phyloP scores from a whole-genome alignment of 495 filamentous ascomycete species.

The Astrothelium subdiscretum region DNA sequence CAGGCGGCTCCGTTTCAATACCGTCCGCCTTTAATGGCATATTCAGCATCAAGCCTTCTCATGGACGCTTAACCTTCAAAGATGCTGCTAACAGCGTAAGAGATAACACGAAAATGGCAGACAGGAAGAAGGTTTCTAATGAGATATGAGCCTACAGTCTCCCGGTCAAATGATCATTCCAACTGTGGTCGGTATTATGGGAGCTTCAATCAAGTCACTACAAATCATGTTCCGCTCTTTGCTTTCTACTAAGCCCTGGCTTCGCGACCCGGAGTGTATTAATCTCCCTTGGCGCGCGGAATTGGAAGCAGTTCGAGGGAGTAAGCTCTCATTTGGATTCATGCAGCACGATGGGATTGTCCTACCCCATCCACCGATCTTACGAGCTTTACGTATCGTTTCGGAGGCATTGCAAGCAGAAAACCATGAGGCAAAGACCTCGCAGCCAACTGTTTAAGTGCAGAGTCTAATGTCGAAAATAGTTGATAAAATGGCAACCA shows the following conservation, averaged over 20 bases:
- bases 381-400: not conserved
- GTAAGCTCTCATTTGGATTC: not conserved
- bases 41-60: constrained; percentile 56
- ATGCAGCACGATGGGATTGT: not conserved
- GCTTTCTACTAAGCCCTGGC: constrained; percentile 9
- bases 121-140: not conserved
- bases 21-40: constrained; percentile 55
- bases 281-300: constrained; percentile 14
- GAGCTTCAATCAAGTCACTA: not conserved
- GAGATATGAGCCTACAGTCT: not conserved
- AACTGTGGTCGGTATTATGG: not conserved
- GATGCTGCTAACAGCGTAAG: constrained; percentile 12
- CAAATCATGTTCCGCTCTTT: not conserved
- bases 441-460: not conserved
- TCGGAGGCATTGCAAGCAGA: not conserved
- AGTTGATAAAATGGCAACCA: not conserved
- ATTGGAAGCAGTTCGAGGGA: not conserved
- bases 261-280: constrained; percentile 16
- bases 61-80: constrained; percentile 35
- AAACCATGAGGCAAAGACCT: not conserved
- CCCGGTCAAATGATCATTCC: not conserved
- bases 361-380: not conserved
- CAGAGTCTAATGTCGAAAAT: not conserved
- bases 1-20: constrained; percentile 47
- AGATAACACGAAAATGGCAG: not conserved